These are phyloP conservation scores for Cinnamomum micranthum DNA, from an alignment of 164 flowering plant genomes.

Conservation along the genomic window DNA sequence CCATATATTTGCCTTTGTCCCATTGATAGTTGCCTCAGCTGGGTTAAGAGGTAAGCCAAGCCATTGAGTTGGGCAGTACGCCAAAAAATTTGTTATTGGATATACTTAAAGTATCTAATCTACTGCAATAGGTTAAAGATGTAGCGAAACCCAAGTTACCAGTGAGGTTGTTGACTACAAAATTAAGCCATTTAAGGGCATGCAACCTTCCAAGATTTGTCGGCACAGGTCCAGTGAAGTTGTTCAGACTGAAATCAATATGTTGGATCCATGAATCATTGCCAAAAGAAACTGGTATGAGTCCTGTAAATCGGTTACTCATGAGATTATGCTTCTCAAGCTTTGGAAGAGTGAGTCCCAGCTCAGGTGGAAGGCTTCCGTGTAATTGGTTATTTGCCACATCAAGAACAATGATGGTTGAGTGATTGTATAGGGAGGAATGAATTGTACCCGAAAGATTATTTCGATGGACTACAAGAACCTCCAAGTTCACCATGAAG, in stretches of 20 bases:
- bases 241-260: no score
- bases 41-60: slow-evolving; percentile 42
- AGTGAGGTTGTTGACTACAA: not conserved
- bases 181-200: no score
- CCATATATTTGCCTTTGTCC: slow-evolving; percentile 29
- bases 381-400: slow-evolving; percentile 4
- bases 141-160: not conserved
- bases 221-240: no score
- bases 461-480: not conserved
- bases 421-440: slow-evolving; percentile 1
- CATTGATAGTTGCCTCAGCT: slow-evolving; percentile 24
- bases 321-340: not conserved
- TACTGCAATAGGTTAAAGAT: slow-evolving; percentile 30
- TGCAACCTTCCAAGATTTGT: no score
- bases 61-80: slow-evolving; percentile 37
- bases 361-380: not conserved
- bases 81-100: slow-evolving; percentile 40
- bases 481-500: not conserved
- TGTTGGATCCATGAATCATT: slow-evolving; percentile 17
- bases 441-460: slow-evolving; percentile 1
- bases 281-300: slow-evolving; percentile 21
- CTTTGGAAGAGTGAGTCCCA: slow-evolving; percentile 18
- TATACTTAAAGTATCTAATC: slow-evolving; percentile 28
- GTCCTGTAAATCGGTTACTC: slow-evolving; percentile 16
- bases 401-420: slow-evolving; percentile 11